A percentile compares a stretch with the other conserved stretches of the same genome.
Conservation (phyloP, 306 rosid genomes). For the Gleditsia sinensis region DNA sequence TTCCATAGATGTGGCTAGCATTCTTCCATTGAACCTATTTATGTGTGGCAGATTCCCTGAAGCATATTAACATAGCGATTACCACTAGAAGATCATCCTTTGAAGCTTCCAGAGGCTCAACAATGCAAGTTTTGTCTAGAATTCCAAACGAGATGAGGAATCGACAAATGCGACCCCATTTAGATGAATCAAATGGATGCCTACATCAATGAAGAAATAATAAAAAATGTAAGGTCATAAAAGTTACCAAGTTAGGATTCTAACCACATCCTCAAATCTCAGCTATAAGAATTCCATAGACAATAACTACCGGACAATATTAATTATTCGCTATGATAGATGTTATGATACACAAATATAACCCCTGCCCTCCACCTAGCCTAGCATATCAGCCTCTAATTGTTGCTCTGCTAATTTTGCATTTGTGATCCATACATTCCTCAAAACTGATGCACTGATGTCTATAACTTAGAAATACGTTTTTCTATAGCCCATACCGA, state of each 20-base stretch:
- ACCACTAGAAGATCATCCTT: conserved; percentile 90
- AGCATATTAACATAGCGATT: conserved; percentile 17
- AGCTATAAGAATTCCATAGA: not conserved
- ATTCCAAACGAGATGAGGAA: conserved; percentile 57
- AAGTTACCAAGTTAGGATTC: not conserved
- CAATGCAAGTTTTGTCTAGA: conserved; percentile 48
- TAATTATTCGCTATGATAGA: not conserved
- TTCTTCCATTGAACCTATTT: not conserved
- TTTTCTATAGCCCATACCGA: not conserved
- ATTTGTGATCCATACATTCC: not conserved
- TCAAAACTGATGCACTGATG: not conserved
- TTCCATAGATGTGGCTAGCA: not conserved
- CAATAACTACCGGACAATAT: not conserved
- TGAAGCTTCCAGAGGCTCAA: conserved; percentile 87
- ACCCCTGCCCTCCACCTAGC: not conserved
- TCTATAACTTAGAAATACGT: not conserved
- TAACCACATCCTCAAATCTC: not conserved
- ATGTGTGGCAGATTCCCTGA: not conserved
- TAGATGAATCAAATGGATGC: conserved; percentile 92
- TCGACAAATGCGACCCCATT: conserved; percentile 84
- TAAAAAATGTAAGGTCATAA: not conserved
- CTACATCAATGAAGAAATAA: conserved; percentile 38
- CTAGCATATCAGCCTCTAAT: not conserved
- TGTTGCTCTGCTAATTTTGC: not conserved
- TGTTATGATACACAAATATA: not conserved